Base-by-base conservation (phyloP, 148 eudicot genomes). In the Camellia granthamiana region DNA sequence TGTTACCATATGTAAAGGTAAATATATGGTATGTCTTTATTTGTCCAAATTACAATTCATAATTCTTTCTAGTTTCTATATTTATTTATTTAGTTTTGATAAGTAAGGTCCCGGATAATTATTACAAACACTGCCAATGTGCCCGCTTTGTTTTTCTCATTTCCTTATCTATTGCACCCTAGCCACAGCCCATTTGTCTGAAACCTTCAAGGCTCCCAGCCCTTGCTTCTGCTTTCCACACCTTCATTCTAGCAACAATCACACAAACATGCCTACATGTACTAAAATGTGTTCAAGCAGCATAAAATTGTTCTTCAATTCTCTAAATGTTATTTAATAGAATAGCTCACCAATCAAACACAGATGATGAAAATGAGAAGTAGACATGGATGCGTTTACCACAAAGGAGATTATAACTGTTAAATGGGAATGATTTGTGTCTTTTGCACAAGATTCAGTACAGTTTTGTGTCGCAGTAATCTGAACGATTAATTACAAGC, bases 401-500 rank as follows among this genome's bases (percentile, higher is more conserved):
- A 30, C 56, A n/a, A 15, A 69, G 55, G 80, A 69, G 79, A 70
- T 41, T 69, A 21, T 60, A 69, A 69, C 75, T 76, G 58, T n/a
- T 14, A 67, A 15, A n/a, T 30, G 54, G 69, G 30, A 52, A 68
- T 21, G 55, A 66, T 81, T 60, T 68, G 46, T 23, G 42, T 30
- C 41, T 16, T 55, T 69, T 44, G 68, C n/a, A 21, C 43, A 74
- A 8, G 51, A 84, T 66, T 51, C 59, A 44, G 77, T 49, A 69
- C 62, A 19, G 62, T 14, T n/a, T 44, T 55, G 43, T 49, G 43
- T 67, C 69, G 54, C 13, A 58, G n/a, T 84, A 42, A 61, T 49
- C 8, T 51, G 38, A 42, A 76, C 72, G 78, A 75, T 77, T 51
- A 52, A 63, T 62, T 75, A 79, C 82, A 84, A 78, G 82, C 84